These are phyloP conservation scores for Alternaria infectoria DNA, from an alignment of 2,329 filamentous ascomycete species.

Conservation along the genomic window DNA sequence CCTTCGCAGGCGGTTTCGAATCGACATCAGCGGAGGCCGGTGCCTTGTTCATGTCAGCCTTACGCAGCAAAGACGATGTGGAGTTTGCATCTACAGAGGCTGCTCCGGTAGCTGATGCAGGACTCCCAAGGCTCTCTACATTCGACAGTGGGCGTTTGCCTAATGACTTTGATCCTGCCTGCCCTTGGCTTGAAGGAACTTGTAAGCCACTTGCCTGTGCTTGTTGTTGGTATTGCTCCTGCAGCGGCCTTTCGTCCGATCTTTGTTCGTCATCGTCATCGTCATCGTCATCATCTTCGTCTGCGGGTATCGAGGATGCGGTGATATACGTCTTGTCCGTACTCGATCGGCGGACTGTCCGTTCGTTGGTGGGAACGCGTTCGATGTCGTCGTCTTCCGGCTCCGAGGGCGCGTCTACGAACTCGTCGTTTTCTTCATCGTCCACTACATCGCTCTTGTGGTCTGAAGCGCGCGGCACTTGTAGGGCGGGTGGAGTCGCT, in stretches of 20 bases:
- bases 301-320: slow-evolving; percentile 31
- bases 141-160: slow-evolving; percentile 41
- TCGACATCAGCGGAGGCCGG: slow-evolving; percentile 25
- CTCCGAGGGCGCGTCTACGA: slow-evolving; percentile 42
- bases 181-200: slow-evolving; percentile 28
- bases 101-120: slow-evolving; percentile 32
- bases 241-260: slow-evolving; percentile 6
- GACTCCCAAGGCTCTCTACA: slow-evolving; percentile 34
- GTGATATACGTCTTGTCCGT: slow-evolving; percentile 40
- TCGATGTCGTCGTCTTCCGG: slow-evolving; percentile 34
- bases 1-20: slow-evolving; percentile 25
- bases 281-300: slow-evolving; percentile 8
- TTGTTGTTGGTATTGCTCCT: slow-evolving; percentile 21
- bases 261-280: not conserved
- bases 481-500: slow-evolving; percentile 35
- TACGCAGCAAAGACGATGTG: slow-evolving; percentile 46
- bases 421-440: slow-evolving; percentile 9
- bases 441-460: slow-evolving; percentile 27
- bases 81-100: slow-evolving; percentile 45
- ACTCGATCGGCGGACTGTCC: slow-evolving; percentile 32
- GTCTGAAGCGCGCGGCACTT: slow-evolving; percentile 36
- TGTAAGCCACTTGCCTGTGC: slow-evolving; percentile 41
- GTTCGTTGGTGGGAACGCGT: slow-evolving; percentile 11
- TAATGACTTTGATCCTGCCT: slow-evolving; percentile 18
- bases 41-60: slow-evolving; percentile 44